A percentile compares a stretch with the other conserved stretches of the same genome.
These are phyloP conservation scores for Fonsecaea nubica DNA, from an alignment of 2,329 filamentous ascomycete genomes.

Conservation along the genomic window DNA sequence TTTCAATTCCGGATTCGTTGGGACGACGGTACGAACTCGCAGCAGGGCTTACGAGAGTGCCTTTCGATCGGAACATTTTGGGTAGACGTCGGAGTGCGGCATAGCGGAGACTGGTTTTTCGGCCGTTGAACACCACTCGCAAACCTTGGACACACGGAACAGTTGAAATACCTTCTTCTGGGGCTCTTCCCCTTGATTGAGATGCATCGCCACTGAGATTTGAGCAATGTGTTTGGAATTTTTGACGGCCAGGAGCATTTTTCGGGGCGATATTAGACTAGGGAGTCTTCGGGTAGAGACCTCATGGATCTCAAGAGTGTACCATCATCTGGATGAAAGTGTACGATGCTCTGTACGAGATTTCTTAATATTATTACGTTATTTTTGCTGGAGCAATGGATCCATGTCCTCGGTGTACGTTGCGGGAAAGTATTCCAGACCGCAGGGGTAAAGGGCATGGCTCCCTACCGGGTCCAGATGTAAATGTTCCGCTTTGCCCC, in stretches of 20 bases:
- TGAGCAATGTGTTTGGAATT: constrained; percentile 11
- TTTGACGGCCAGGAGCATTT: constrained; percentile 10
- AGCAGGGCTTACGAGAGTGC: background rate
- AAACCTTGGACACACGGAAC: background rate
- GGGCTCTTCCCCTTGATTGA: background rate
- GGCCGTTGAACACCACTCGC: constrained; percentile 5
- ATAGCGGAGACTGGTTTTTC: constrained; percentile 21
- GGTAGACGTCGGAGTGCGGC: constrained; percentile 1
- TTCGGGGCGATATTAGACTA: background rate
- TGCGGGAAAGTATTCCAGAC: background rate
- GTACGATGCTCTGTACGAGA: constrained; percentile 13
- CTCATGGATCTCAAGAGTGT: constrained; percentile 7
- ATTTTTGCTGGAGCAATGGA: background rate
- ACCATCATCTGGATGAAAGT: constrained; percentile 12
- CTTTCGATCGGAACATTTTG: background rate
- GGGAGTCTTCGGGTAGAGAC: constrained; percentile 8
- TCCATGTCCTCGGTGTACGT: background rate
- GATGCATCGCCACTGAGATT: constrained; percentile 7
- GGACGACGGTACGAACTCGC: constrained; percentile 6
- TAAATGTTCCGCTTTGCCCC: background rate
- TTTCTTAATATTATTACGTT: constrained; percentile 11
- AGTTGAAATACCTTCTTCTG: background rate
- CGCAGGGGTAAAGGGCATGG: background rate
- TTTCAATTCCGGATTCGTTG: background rate
- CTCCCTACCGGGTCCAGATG: background rate